These are phyloP conservation scores for Nakazawaea peltata DNA, from an alignment of 805 yeast species.

Conservation along the genomic window DNA sequence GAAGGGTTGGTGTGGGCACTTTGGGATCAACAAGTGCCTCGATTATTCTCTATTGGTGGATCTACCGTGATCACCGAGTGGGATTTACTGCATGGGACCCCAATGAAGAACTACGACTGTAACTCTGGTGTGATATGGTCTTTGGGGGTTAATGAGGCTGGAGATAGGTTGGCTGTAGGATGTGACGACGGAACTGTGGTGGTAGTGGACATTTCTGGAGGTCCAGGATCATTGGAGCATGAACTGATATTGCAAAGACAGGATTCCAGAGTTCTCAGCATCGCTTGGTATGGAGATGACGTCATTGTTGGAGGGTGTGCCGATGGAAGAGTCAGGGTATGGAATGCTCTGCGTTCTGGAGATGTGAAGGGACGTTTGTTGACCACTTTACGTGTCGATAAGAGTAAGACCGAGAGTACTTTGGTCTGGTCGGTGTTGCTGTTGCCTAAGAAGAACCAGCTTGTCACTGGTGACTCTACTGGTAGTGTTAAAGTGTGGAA, in stretches of 20 bases:
- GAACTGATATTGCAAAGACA: constrained; percentile 73
- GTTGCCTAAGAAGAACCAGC: constrained; percentile 55
- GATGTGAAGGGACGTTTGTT: constrained; percentile 55
- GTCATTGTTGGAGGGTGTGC: constrained; percentile 88
- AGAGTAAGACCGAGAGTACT: constrained; percentile 76
- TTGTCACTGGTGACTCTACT: constrained; percentile 95
- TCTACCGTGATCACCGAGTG: constrained; percentile 89
- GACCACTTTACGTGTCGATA: constrained; percentile 87
- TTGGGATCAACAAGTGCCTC: constrained; percentile 36
- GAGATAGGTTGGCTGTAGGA: constrained; percentile 71
- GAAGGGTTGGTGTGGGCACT: constrained; percentile 85
- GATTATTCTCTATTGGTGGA: constrained; percentile 92
- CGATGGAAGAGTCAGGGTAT: constrained; percentile 83
- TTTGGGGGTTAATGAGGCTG: constrained; percentile 53
- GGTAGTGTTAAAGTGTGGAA: constrained; percentile 96
- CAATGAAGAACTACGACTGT: constrained; percentile 73
- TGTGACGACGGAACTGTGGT: constrained; percentile 94
- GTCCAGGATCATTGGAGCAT: constrained; percentile 75
- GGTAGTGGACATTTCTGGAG: constrained; percentile 76
- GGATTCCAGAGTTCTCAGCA: constrained; percentile 68
- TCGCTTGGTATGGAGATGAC: constrained; percentile 66
- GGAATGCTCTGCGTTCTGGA: constrained; percentile 52
- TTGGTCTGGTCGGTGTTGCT: constrained; percentile 82
- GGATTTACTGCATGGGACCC: constrained; percentile 70
- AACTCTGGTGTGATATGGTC: constrained; percentile 95